Percentiles rank a stretch among this genome's conserved stretches.
Conservation (phyloP, 192 early-diverging fungal species). For the Funneliformis mosseae region DNA sequence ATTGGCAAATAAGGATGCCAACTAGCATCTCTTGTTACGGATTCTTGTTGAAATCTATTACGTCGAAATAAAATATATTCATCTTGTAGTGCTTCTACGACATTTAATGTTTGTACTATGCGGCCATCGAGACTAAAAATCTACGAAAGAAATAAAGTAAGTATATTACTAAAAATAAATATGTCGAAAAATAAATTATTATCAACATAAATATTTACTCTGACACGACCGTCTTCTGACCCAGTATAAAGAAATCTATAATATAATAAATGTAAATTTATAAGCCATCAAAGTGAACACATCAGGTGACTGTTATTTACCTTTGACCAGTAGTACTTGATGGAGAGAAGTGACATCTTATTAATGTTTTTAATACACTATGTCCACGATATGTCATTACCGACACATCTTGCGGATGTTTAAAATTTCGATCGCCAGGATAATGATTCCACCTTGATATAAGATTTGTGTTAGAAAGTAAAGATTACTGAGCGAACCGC, state of each 20-base stretch:
- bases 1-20: slow-evolving; percentile 57
- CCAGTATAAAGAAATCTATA: slow-evolving; percentile 64
- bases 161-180: background rate
- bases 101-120: slow-evolving; percentile 38
- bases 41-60: background rate
- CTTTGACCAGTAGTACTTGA: slow-evolving; percentile 54
- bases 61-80: background rate
- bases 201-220: slow-evolving; percentile 30
- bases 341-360: slow-evolving; percentile 73
- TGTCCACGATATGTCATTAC: slow-evolving; percentile 67
- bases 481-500: background rate
- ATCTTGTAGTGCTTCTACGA: slow-evolving; percentile 3
- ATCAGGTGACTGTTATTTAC: too few species aligned
- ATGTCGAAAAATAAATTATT: background rate
- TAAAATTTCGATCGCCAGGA: slow-evolving; percentile 37
- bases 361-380: slow-evolving; percentile 63
- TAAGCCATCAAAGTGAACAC: background rate
- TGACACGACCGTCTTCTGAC: slow-evolving; percentile 60
- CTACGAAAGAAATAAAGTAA: background rate
- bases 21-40: slow-evolving; percentile 52
- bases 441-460: slow-evolving; percentile 28
- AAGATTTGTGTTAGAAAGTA: background rate
- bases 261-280: background rate
- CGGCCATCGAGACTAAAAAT: slow-evolving; percentile 51
- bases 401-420: slow-evolving; percentile 55